phyloP scores from a whole-genome alignment of 495 filamentous ascomycete species.

The Glonium stellatum region DNA sequence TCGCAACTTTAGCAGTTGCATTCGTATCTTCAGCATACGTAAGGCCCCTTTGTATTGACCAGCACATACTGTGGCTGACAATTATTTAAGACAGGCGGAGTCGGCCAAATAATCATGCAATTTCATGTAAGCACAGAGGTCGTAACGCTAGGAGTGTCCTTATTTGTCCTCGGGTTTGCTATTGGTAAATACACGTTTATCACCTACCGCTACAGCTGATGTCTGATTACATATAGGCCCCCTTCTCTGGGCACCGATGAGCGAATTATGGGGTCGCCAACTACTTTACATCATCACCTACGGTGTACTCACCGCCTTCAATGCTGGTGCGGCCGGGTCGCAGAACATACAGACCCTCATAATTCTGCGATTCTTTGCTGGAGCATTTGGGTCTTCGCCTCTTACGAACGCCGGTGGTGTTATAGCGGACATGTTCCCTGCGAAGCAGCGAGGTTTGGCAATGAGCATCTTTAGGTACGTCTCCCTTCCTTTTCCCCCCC shows the following conservation, averaged over 20 bases:
- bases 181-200: no score
- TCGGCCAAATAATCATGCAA: slow-evolving; percentile 26
- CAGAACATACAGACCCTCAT: slow-evolving; percentile 36
- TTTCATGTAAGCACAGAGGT: slow-evolving; percentile 32
- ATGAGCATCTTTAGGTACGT: slow-evolving; percentile 38
- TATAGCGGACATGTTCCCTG: slow-evolving; percentile 38
- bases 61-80: no score
- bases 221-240: no score
- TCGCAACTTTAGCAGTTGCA: slow-evolving; percentile 65
- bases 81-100: slow-evolving; percentile 37
- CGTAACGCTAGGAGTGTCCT: slow-evolving; percentile 40
- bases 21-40: slow-evolving; percentile 48
- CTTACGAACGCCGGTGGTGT: slow-evolving; percentile 40
- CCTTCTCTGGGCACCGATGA: slow-evolving; percentile 41
- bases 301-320: slow-evolving; percentile 39
- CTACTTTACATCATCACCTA: slow-evolving; percentile 49
- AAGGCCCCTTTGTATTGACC: no score
- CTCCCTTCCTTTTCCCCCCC: no score
- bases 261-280: slow-evolving; percentile 50
- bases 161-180: slow-evolving; percentile 50
- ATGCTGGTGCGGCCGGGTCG: slow-evolving; percentile 36
- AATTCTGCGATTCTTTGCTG: slow-evolving; percentile 38
- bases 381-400: slow-evolving; percentile 35
- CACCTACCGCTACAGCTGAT: no score
- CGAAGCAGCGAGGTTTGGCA: slow-evolving; percentile 36